Evolutionary conservation across 805 yeast genomes (phyloP).

Genomic region (Pichia phayaonensis): DNA sequence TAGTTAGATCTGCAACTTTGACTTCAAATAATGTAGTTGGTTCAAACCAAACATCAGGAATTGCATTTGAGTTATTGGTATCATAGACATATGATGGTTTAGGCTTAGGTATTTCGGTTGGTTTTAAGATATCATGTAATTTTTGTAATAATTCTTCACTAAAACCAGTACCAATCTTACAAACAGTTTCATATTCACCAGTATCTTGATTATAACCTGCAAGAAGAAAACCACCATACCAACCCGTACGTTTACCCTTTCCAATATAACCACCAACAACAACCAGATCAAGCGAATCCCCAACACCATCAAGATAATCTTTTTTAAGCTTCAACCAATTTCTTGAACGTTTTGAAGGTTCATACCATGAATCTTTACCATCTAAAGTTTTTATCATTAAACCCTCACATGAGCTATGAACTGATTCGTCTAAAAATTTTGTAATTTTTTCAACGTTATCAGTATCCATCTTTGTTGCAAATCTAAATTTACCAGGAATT

Average conservation of each 20-base stretch:
- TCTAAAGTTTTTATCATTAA: constrained; percentile 88
- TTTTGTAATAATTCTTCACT: constrained; percentile 71
- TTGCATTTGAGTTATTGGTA: constrained; percentile 49
- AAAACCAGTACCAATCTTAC: constrained; percentile 97
- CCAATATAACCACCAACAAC: constrained; percentile 94
- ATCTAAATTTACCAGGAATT: constrained; percentile 71
- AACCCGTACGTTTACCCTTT: constrained; percentile 88
- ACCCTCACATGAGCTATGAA: constrained; percentile 89
- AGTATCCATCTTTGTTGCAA: constrained; percentile 69
- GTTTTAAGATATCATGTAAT: constrained; percentile 53
- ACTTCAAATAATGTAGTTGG: constrained; percentile 83
- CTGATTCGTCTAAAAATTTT: constrained; percentile 77
- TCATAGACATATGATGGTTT: constrained; percentile 66
- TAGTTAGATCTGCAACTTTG: constrained; percentile 80
- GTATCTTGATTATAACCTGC: constrained; percentile 88
- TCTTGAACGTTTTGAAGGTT: constrained; percentile 90
- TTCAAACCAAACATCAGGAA: constrained; percentile 94
- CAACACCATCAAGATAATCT: constrained; percentile 91
- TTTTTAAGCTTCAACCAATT: constrained; percentile 95
- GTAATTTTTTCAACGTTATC: constrained; percentile 71
- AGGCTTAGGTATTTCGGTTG: constrained; percentile 50
- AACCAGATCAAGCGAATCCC: constrained; percentile 89
- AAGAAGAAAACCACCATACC: constrained; percentile 88
- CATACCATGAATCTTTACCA: constrained; percentile 75
- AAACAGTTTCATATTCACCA: constrained; percentile 90